These are phyloP conservation scores for Apiospora malaysiana DNA, from an alignment of 2,329 filamentous ascomycete species.

Conservation along the genomic window DNA sequence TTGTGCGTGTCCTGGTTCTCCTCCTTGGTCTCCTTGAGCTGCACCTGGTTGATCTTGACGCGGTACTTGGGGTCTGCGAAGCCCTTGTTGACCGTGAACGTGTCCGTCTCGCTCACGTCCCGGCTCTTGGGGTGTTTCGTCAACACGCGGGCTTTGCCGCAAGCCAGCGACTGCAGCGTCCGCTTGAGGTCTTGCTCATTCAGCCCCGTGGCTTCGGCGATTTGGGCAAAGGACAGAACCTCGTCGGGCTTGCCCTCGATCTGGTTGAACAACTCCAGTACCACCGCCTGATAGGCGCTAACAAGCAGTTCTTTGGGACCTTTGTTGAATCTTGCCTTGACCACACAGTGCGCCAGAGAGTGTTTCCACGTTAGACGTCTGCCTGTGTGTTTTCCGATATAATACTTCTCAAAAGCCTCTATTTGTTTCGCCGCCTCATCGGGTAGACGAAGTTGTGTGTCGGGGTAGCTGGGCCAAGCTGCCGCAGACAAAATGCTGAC, in stretches of 20 bases:
- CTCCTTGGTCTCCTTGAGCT: slow-evolving; percentile 92
- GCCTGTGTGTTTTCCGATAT: slow-evolving; percentile 88
- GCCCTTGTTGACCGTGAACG: slow-evolving; percentile 78
- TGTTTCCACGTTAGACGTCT: slow-evolving; percentile 92
- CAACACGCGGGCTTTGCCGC: slow-evolving; percentile 84
- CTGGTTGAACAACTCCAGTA: slow-evolving; percentile 88
- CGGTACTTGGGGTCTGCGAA: slow-evolving; percentile 86
- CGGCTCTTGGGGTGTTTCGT: slow-evolving; percentile 83
- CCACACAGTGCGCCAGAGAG: slow-evolving; percentile 85
- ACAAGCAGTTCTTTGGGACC: slow-evolving; percentile 88
- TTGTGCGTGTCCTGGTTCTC: slow-evolving; percentile 96
- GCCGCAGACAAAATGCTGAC: slow-evolving; percentile 91
- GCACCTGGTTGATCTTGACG: slow-evolving; percentile 98
- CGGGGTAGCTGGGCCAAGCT: slow-evolving; percentile 91
- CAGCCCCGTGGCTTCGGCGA: slow-evolving; percentile 76
- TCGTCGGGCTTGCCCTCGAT: slow-evolving; percentile 57
- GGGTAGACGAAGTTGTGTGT: slow-evolving; percentile 75
- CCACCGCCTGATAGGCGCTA: slow-evolving; percentile 89
- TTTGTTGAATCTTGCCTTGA: slow-evolving; percentile 80
- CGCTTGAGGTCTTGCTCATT: slow-evolving; percentile 80
- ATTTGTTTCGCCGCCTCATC: slow-evolving; percentile 76
- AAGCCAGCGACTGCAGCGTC: slow-evolving; percentile 93
- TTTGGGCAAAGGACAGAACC: slow-evolving; percentile 75
- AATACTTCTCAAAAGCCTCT: slow-evolving; percentile 82
- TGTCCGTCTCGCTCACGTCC: slow-evolving; percentile 80